phyloP scores from a whole-genome alignment of 805 yeast species.

The Cyberlindnera euphorbiiphila region DNA sequence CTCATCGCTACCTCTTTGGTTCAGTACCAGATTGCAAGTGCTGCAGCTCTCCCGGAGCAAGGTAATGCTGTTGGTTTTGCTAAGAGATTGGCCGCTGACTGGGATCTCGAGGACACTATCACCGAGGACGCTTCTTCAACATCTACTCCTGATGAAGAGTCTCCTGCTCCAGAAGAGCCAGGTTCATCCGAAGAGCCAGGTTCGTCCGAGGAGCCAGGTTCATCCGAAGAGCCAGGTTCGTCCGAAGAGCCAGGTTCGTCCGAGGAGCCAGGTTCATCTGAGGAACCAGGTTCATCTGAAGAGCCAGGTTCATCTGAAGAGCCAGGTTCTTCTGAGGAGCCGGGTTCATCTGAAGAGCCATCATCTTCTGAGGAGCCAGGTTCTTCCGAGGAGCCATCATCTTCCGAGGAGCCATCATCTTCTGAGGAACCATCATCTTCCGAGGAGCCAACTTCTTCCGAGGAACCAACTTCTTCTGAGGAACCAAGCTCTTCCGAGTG shows the following conservation, averaged over 20 bases:
- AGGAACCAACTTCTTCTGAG: slow-evolving; percentile 3
- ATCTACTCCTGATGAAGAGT: slow-evolving; percentile 4
- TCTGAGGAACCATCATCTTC: slow-evolving; percentile 1
- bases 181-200: slow-evolving; percentile 5
- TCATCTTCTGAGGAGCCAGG: slow-evolving; percentile 5
- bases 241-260: slow-evolving; percentile 8
- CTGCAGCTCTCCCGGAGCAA: slow-evolving; percentile 16
- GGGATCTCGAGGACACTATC: slow-evolving; percentile 6
- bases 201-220: slow-evolving; percentile 5
- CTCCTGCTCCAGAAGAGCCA: too few relatives aligned
- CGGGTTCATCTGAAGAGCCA: slow-evolving; percentile 1
- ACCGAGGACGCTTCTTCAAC: slow-evolving; percentile 15
- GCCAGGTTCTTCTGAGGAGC: slow-evolving; percentile 2
- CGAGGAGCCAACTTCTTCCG: slow-evolving; percentile 2
- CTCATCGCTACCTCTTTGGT: slow-evolving; percentile 7
- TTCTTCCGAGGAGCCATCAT: slow-evolving; percentile 6
- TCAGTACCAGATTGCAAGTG: slow-evolving; percentile 10
- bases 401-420: slow-evolving; percentile 7
- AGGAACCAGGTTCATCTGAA: not conserved
- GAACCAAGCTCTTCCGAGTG: slow-evolving; percentile 2
- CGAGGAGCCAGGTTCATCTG: slow-evolving; percentile 4
- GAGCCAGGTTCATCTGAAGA: slow-evolving; percentile 2
- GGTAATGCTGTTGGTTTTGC: slow-evolving; percentile 6
- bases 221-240: too few relatives aligned
- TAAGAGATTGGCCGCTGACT: slow-evolving; percentile 6